Evolutionary conservation across 2,329 filamentous ascomycete species (phyloP), one percentile per base, ranked within the genome.

Genomic region (Lecanicillium sp.): DNA sequence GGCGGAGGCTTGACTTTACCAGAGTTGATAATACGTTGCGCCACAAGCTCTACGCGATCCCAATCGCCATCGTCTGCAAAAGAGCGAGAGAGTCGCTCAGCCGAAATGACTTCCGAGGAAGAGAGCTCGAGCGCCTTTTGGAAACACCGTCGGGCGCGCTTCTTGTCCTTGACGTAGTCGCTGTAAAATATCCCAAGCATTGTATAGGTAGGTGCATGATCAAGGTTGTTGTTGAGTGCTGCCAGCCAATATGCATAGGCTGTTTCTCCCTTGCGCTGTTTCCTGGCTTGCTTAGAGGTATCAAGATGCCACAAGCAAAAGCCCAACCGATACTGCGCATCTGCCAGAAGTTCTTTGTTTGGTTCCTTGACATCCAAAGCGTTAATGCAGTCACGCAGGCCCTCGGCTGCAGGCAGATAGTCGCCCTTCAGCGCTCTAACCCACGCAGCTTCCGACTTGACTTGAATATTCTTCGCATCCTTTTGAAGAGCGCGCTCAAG

Each of bases 91-190:
- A 98, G 77, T 23, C 89, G 80, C 64, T 97, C 88, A 0, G 93
- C 93, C 29, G 93, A 89, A 56, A 85, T 75, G 1, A 95, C 79
- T 62, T 98, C 93, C 0, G 87, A 84, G 0, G 89, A 72, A 0
- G 93, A 98, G 3, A 98, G 71, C 64, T 98, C 93, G 42, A 98
- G 87, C 0, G 93, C 93, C 63, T 97, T 96, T 58, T 96, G 88
- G 59, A 97, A 97, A 62, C 91, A 97, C 54, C 87, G 84, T n/a
- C 87, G 79, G 8, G 91, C 89, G 60, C 94, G 77, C 59, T 84
- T 86, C 65, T 83, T 89, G 64, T 97, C 93, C 55, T 84, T 89
- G 48, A 81, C 86, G 61, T 96, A 96, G 60, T 97, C 91, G 5
- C 84, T 82, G 61, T 96, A 98, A 68, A 86, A 98, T 7, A 91